phyloP scores from a whole-genome alignment of 129 eudicot species.

The Heracleum sosnowskyi region DNA sequence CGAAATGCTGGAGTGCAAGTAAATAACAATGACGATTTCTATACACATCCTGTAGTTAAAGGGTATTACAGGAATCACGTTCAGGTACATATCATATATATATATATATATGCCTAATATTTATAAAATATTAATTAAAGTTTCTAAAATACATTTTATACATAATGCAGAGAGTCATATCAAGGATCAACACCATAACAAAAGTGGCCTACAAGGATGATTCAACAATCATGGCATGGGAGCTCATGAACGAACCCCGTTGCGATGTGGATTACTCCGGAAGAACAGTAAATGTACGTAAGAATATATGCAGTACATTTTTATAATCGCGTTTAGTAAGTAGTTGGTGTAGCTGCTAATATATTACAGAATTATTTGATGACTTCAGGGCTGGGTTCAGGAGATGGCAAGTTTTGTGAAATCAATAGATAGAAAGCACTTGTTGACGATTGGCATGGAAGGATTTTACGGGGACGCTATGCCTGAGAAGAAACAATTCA shows the following conservation, averaged over 20 bases:
- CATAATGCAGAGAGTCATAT: too few species aligned
- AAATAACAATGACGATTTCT: constrained; percentile 44
- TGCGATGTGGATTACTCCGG: too few species aligned
- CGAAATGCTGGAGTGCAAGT: constrained; percentile 42
- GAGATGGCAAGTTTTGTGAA: constrained; percentile 69
- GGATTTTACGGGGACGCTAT: constrained; percentile 76
- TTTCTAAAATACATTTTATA: too few species aligned
- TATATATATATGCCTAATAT: too few species aligned
- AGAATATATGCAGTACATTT: background rate
- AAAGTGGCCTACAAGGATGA: too few species aligned
- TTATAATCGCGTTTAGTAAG: background rate
- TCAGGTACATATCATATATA: too few species aligned
- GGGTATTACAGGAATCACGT: constrained; percentile 50
- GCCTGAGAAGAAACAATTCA: constrained; percentile 49
- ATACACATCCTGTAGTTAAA: constrained; percentile 36
- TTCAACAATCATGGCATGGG: too few species aligned
- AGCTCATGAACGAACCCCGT: too few species aligned
- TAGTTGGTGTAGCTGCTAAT: background rate
- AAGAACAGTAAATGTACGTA: background rate
- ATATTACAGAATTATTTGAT: background rate
- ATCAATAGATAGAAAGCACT: constrained; percentile 45
- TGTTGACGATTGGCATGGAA: constrained; percentile 70
- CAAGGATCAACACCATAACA: too few species aligned
- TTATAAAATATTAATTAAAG: too few species aligned
- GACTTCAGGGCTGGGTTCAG: constrained; percentile 56